Base-by-base conservation (phyloP, 345 rosid genomes). In the Aurinia saxatilis region DNA sequence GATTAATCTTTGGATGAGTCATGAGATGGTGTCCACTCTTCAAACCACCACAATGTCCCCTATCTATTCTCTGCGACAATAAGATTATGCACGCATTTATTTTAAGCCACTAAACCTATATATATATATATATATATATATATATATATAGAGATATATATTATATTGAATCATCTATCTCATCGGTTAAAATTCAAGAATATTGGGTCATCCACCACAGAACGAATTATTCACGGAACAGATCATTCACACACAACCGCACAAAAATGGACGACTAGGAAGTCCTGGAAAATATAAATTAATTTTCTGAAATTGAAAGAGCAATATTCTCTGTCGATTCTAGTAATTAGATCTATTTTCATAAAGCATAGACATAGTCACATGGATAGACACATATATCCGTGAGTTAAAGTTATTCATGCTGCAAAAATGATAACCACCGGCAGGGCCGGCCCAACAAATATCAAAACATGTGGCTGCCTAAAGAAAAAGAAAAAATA, bases 11-110 rank as follows among this genome's bases (percentile, higher is more conserved):
- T 50, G 46, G 48, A 50, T n/a, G 48, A n/a, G n/a, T n/a, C n/a
- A n/a, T n/a, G n/a, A 65, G 40, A 71, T 65, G 61, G 66, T 71
- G 61, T 65, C 75, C 75, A 71, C 65, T 71, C 71, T 65, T 58
- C 41, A 71, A 50, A 35, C 47, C 60, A 58, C 66, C 55, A 65
- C 37, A 36, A 58, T 58, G 60, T 58, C 15, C 60, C 66, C 50
- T 71, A 57, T 57, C 50, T 31, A 40, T 33, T 39, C 23, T 42
- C 50, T 10, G 47, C 42, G 60, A 71, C 70, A 64, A 61, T 61
- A 30, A 37, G 53, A 39, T 25, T 57, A 17, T 67, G 35, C 42
- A 29, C 71, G 33, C 65, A 57, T 67, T 57, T 40, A 29, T 30
- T 57, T 49, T n/a, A 12, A 57, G 49, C 75, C 73, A 71, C 70